Conservation (phyloP, 2,329 filamentous ascomycete species). For the Aureobasidium sp. region DNA sequence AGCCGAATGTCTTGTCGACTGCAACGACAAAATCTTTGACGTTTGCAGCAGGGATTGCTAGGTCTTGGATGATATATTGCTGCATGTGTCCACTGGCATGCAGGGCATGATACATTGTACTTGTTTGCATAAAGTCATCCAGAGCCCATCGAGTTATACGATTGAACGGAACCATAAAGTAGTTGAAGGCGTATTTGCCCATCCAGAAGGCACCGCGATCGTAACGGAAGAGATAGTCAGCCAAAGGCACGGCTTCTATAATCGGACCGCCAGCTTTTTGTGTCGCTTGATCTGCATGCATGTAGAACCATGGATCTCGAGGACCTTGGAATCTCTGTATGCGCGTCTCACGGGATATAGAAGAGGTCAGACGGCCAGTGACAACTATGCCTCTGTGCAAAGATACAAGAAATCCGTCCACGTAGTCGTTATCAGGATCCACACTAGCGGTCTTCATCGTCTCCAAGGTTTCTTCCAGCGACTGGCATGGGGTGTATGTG, state of each 20-base stretch:
- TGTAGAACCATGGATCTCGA: constrained; percentile 44
- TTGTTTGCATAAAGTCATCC: constrained; percentile 54
- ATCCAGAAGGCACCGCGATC: constrained; percentile 64
- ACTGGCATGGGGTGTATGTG: constrained; percentile 36
- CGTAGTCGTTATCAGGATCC: constrained; percentile 33
- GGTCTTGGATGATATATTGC: constrained; percentile 57
- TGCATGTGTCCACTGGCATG: constrained; percentile 53
- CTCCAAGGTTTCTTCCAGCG: constrained; percentile 34
- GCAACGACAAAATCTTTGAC: constrained; percentile 36
- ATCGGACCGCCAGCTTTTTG: not conserved
- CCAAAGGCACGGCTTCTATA: constrained; percentile 50
- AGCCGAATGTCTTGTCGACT: constrained; percentile 29
- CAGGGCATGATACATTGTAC: constrained; percentile 57
- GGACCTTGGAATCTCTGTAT: constrained; percentile 31
- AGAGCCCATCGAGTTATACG: constrained; percentile 52
- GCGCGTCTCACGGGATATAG: not conserved
- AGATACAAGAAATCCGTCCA: constrained; percentile 43
- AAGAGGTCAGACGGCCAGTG: constrained; percentile 34
- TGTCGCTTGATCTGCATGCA: not conserved
- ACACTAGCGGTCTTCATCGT: constrained; percentile 30
- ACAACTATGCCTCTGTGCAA: constrained; percentile 34
- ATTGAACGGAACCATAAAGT: constrained; percentile 59
- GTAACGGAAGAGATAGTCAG: constrained; percentile 63
- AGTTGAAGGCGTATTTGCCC: constrained; percentile 49
- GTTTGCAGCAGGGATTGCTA: constrained; percentile 38